Evolutionary conservation across 306 rosid genomes (phyloP), one percentile per base, ranked within the genome.

Genomic region (Corylus americana): DNA sequence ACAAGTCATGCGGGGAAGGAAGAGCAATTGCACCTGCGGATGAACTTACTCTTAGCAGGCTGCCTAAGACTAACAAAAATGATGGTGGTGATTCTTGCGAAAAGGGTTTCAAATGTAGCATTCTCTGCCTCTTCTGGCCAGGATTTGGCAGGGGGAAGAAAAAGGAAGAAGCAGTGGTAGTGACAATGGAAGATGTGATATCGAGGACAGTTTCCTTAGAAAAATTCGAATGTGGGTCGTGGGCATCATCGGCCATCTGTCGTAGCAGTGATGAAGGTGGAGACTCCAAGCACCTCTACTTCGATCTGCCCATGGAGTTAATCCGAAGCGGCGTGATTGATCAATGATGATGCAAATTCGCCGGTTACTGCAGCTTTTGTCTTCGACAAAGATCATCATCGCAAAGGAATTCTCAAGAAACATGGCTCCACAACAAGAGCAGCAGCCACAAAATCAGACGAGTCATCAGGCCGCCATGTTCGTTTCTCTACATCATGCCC

Each of bases 161-260:
- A 84, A 90, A 70, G 73, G 82, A 74, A 73, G 88, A 53, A 68
- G 31, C 79, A 44, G 55, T 55, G 16, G 7, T 9, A 48, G 45
- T 42, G 45, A 42, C 45, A 7, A 81, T 29, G 13, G 84, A 57
- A 48, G 75, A 69, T 49, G 81, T 71, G 61, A 85, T 91, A 47
- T 90, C 97, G 1, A 84, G 98, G 49, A 87, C 93, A n/a, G 94
- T 95, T 55, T 95, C 98, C 2, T 20, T 92, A 77, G 98, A 95
- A 72, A 91, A 88, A 44, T 95, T 95, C 74, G 98, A 95, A 71
- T 95, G 98, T 35, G 98, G 97, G 2, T 95, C 98, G 0, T 95
- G 98, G 98, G 95, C 98, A 74, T 88, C 97, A 16, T 87, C 95
- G 10, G 90, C 88, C 57, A 37, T 85, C 44, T 49, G 76, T 16